Base-by-base conservation (phyloP, 148 eudicot genomes). In the Cornus controversa region DNA sequence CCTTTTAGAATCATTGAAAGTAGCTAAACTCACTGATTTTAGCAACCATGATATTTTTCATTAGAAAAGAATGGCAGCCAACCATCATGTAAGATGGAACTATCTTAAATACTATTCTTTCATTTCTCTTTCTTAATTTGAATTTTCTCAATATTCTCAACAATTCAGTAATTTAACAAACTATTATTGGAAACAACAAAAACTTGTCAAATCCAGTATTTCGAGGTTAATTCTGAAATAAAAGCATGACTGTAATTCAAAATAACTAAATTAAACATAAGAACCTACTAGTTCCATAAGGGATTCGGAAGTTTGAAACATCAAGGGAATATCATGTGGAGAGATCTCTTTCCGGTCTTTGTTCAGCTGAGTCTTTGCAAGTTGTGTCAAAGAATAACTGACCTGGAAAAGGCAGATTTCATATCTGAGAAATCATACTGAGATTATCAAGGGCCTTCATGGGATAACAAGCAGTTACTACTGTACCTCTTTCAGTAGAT, bases 311-410 rank as follows among this genome's bases (percentile, higher is more conserved):
- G 77, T 88, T 75, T 90, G 91, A 86, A 90, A 88, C 98, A 93
- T 88, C 79, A 36, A 78, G 58, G 86, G 92, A 74, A 93, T 87
- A 67, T 92, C 97, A 71, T 92, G 87, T 10, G 99, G 97, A 62
- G 90, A 88, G 77, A 96, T 89, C 89, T 96, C 99, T 87, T 88
- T 96, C 68, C 99, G 86, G 25, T 96, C 97, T 79, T 93, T 93
- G 80, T 84, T 87, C 69, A 96, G 85, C 85, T 92, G 98, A 78
- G 94, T 90, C 86, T 93, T 96, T 73, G 99, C 88, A 67, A 96
- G 95, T 71, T 91, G 88, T 27, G 99, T 96, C 86, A 96, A 72
- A 76, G 99, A 96, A 81, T 93, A 96, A 90, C 99, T 96, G 76
- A 96, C 97, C 99, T 96, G 87, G 67, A 86, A 81, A 67, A 78